A percentile compares a stretch with the other conserved stretches of the same genome.
phyloP scores from a whole-genome alignment of 805 yeast genomes.

The Zygosaccharomyces lentus region DNA sequence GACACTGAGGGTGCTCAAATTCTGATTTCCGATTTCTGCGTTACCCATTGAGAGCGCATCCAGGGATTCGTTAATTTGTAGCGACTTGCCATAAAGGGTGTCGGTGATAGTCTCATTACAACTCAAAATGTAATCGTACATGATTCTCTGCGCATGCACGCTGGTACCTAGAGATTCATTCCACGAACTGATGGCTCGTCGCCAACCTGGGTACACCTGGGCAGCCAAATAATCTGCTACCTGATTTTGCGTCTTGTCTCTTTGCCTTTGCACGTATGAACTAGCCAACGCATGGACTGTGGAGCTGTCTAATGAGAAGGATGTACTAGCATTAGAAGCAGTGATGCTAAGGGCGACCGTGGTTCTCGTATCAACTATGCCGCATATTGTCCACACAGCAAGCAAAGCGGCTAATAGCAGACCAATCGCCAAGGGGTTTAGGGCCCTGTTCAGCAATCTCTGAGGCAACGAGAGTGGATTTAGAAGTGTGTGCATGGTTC shows the following conservation, averaged over 20 bases:
- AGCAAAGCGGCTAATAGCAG: slow-evolving; percentile 10
- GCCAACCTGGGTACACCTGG: slow-evolving; percentile 5
- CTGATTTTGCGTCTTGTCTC: background rate
- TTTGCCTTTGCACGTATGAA: slow-evolving; percentile 1
- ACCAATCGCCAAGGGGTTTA: slow-evolving; percentile 15
- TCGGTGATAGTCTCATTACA: slow-evolving; percentile 13
- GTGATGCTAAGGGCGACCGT: slow-evolving; percentile 3
- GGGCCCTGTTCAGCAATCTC: slow-evolving; percentile 14
- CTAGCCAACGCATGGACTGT: background rate
- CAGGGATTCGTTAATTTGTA: slow-evolving; percentile 14
- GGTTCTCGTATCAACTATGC: slow-evolving; percentile 3
- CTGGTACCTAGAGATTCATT: slow-evolving; percentile 6
- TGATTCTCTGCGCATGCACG: slow-evolving; percentile 6
- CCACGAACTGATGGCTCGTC: slow-evolving; percentile 8
- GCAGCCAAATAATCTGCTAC: slow-evolving; percentile 1
- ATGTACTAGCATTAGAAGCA: slow-evolving; percentile 1
- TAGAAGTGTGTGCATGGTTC: slow-evolving; percentile 6
- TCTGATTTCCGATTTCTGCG: slow-evolving; percentile 7
- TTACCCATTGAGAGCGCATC: slow-evolving; percentile 12
- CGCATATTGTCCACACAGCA: slow-evolving; percentile 14
- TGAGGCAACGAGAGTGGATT: slow-evolving; percentile 13
- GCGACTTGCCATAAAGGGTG: slow-evolving; percentile 13
- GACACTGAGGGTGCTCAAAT: slow-evolving; percentile 8
- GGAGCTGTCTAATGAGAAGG: slow-evolving; percentile 1
- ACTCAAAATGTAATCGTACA: slow-evolving; percentile 3